phyloP scores from a whole-genome alignment of 108 stramenopile species.

The Cyclostephanos invisitatus region DNA sequence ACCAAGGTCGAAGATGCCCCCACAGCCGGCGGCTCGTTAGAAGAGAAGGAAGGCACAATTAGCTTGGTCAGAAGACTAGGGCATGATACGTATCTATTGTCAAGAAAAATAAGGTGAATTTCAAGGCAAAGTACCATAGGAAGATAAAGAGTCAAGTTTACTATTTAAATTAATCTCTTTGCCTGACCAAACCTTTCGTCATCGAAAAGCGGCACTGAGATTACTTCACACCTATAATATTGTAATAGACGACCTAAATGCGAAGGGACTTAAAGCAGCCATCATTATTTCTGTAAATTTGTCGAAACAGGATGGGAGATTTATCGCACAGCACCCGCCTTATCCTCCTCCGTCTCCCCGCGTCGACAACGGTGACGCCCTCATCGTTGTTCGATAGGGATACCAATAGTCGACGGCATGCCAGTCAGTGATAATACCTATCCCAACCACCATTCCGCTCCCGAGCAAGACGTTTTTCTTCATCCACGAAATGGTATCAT shows the following conservation, averaged over 20 bases:
- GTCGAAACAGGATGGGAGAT: constrained; percentile 36
- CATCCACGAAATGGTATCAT: no score
- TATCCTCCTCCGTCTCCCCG: constrained; percentile 27
- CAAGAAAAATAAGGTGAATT: no score
- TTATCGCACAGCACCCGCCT: constrained; percentile 32
- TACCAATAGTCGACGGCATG: constrained; percentile 7
- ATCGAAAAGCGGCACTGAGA: no score
- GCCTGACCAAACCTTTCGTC: no score
- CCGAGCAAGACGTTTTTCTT: neutral
- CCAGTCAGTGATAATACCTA: neutral
- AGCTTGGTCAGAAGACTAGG: neutral
- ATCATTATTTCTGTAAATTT: constrained; percentile 38
- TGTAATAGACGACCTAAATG: no score
- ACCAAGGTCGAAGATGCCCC: neutral
- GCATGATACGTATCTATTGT: no score
- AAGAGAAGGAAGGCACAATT: neutral
- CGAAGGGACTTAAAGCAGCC: constrained; percentile 27
- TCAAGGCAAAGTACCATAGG: no score
- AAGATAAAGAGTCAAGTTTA: no score
- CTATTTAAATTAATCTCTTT: no score
- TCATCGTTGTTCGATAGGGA: constrained; percentile 3
- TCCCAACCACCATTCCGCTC: neutral
- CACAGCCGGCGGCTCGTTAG: neutral
- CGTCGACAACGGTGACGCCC: constrained; percentile 1
- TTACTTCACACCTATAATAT: no score